Percentiles rank a stretch among this genome's conserved stretches.
Evolutionary conservation across 805 yeast species (phyloP).

Genomic region (Diddensiella santjacobensis): DNA sequence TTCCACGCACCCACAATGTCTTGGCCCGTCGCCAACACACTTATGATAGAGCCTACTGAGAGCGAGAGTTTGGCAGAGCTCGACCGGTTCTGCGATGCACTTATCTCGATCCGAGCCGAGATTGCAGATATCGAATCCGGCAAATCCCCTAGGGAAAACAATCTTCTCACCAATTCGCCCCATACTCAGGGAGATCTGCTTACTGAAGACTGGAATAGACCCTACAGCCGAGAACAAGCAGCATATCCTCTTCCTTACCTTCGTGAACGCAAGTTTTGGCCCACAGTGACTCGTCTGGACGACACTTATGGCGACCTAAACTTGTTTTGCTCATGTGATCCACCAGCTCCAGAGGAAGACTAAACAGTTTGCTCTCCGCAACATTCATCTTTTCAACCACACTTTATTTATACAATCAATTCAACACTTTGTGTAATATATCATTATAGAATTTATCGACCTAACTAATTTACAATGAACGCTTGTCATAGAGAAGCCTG

Average conservation of each 20-base stretch:
- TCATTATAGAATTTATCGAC: no score
- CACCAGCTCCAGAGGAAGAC: constrained; percentile 4
- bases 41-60: constrained; percentile 98
- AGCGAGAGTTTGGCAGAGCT: constrained; percentile 84
- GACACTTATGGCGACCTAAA: constrained; percentile 94
- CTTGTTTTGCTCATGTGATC: constrained; percentile 80
- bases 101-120: constrained; percentile 78
- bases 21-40: constrained; percentile 95
- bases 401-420: not conserved
- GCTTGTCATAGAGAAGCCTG: constrained; percentile 79
- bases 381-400: not conserved
- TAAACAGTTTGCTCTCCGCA: not conserved
- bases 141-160: constrained; percentile 45
- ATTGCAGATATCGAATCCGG: constrained; percentile 69
- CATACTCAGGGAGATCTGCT: constrained; percentile 81
- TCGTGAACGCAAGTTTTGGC: constrained; percentile 84
- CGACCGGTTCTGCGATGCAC: constrained; percentile 84
- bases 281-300: constrained; percentile 86
- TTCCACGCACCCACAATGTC: constrained; percentile 99
- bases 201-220: constrained; percentile 74
- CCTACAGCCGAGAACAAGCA: constrained; percentile 89
- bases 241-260: constrained; percentile 85
- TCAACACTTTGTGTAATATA: no score
- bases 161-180: constrained; percentile 83
- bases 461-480: constrained; percentile 2